phyloP scores from a whole-genome alignment of 2,329 filamentous ascomycete genomes.

The Penicillium decumbens region DNA sequence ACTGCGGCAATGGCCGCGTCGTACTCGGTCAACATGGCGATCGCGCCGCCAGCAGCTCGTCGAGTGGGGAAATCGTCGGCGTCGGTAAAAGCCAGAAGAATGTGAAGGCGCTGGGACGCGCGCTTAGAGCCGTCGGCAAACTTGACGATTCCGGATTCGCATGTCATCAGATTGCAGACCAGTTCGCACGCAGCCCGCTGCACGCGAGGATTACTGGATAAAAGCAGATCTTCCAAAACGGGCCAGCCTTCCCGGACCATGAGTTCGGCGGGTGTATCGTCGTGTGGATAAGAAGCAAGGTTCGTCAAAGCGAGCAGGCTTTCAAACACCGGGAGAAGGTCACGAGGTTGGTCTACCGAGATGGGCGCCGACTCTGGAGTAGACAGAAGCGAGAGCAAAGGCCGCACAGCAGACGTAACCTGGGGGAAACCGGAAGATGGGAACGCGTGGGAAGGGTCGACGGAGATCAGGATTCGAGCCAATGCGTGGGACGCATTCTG shows the following conservation, averaged over 20 bases:
- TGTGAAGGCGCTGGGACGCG: conserved; percentile 69
- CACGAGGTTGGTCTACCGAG: conserved; percentile 53
- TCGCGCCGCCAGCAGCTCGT: conserved; percentile 77
- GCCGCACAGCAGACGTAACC: conserved; percentile 72
- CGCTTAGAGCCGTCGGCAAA: conserved; percentile 55
- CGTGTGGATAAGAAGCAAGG: conserved; percentile 61
- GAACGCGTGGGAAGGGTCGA: conserved; percentile 80
- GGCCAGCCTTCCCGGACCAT: conserved; percentile 72
- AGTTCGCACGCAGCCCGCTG: conserved; percentile 82
- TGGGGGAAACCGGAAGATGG: conserved; percentile 68
- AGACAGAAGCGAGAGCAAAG: conserved; percentile 69
- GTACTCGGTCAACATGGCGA: conserved; percentile 77
- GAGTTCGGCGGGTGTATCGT: conserved; percentile 53
- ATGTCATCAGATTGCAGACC: conserved; percentile 72
- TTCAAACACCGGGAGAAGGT: conserved; percentile 87
- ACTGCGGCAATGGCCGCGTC: conserved; percentile 69
- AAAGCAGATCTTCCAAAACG: conserved; percentile 74
- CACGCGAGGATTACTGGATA: conserved; percentile 69
- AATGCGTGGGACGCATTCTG: conserved; percentile 72
- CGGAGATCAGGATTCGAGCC: conserved; percentile 79
- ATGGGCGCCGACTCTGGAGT: conserved; percentile 57
- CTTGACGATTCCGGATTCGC: conserved; percentile 43
- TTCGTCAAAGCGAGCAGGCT: conserved; percentile 89
- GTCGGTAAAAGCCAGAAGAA: conserved; percentile 82
- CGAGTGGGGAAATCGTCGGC: conserved; percentile 75